Percentiles rank a stretch among this genome's conserved stretches.
phyloP scores from a whole-genome alignment of 306 rosid species.

The Senna siamea region DNA sequence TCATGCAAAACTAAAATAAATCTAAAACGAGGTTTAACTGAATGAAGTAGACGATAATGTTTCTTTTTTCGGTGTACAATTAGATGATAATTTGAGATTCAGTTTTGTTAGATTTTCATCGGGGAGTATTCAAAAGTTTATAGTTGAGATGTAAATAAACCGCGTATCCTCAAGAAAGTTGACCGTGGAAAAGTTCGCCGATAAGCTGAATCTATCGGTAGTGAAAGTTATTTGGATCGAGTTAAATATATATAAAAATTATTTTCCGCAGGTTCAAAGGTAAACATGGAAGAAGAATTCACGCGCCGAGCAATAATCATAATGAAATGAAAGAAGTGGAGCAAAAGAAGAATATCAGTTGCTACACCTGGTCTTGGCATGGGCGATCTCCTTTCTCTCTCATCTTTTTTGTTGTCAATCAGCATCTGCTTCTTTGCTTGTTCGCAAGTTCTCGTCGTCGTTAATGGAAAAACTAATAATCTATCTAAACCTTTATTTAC shows the following conservation, averaged over 20 bases:
- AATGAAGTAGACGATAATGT: background rate
- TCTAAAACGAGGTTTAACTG: background rate
- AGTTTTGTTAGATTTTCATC: too few relatives aligned
- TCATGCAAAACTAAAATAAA: too few relatives aligned
- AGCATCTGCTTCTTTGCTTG: slow-evolving; percentile 45
- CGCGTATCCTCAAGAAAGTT: slow-evolving; percentile 52
- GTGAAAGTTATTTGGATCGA: background rate
- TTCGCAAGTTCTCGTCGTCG: slow-evolving; percentile 50
- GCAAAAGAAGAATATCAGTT: background rate
- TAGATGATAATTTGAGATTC: background rate
- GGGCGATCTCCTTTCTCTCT: slow-evolving; percentile 58
- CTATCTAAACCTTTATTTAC: slow-evolving; percentile 39
- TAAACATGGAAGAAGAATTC: background rate
- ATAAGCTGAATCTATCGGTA: slow-evolving; percentile 3
- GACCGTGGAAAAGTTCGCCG: slow-evolving; percentile 48
- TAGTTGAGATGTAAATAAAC: background rate
- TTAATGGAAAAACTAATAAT: slow-evolving; percentile 49
- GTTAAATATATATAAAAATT: too few relatives aligned
- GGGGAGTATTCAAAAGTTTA: background rate
- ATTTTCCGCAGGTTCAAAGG: background rate
- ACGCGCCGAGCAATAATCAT: background rate
- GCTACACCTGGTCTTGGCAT: slow-evolving; percentile 42
- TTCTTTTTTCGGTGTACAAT: too few relatives aligned
- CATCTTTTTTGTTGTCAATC: slow-evolving; percentile 39
- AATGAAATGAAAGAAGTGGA: slow-evolving; percentile 31